Evolutionary conservation across 192 early-diverging fungal species (phyloP).

Genomic region (Geosiphon pyriformis): DNA sequence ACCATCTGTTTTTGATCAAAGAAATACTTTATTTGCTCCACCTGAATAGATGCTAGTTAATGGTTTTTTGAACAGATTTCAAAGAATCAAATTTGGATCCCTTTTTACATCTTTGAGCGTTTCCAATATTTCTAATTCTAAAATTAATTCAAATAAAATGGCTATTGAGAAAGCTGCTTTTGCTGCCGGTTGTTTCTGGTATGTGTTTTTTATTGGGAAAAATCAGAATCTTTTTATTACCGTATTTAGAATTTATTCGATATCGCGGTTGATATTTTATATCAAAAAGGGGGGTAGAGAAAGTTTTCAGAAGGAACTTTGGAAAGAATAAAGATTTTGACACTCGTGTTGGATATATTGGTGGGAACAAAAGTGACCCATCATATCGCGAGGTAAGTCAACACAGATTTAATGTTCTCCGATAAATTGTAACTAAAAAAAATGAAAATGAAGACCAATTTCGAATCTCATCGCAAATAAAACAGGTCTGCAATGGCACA

Average conservation of each 20-base stretch:
- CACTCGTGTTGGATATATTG: constrained; percentile 52
- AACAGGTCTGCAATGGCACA: constrained; percentile 61
- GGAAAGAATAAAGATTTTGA: constrained; percentile 45
- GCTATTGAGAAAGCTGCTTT: constrained; percentile 69
- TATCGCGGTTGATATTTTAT: not conserved
- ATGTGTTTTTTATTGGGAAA: not conserved
- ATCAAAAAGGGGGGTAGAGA: constrained; percentile 49
- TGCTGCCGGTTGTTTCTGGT: constrained; percentile 96
- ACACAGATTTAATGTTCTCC: not conserved
- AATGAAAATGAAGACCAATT: not conserved
- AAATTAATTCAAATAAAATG: no score
- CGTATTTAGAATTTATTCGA: not conserved
- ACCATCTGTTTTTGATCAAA: no score
- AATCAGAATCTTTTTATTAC: not conserved
- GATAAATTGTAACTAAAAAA: not conserved
- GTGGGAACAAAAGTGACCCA: constrained; percentile 39
- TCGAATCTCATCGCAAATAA: not conserved
- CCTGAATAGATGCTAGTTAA: no score
- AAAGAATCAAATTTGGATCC: no score
- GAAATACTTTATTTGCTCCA: no score
- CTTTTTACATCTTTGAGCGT: no score
- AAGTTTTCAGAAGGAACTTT: constrained; percentile 46
- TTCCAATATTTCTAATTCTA: no score
- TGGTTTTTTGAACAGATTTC: no score
- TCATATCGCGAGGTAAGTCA: constrained; percentile 44